Conservation (phyloP, 306 rosid genomes). For the Lathyrus sativus region DNA sequence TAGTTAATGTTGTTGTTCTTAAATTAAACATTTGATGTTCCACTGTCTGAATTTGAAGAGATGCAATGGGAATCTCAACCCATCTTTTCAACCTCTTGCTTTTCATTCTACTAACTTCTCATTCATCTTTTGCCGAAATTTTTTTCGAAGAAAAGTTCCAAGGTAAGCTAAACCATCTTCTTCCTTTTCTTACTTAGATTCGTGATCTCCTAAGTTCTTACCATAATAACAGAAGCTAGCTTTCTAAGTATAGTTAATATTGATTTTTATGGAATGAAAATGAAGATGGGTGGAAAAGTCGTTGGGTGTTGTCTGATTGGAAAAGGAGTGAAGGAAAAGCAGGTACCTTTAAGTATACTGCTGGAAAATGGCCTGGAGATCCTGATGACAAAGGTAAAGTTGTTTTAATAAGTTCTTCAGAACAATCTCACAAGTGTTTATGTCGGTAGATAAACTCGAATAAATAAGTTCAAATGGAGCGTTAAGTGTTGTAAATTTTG, state of each 20-base stretch:
- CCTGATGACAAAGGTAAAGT: conserved; percentile 71
- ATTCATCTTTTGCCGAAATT: conserved; percentile 47
- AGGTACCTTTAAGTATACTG: conserved; percentile 70
- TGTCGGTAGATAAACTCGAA: background rate
- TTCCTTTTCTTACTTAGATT: too few species aligned
- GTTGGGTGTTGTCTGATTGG: conserved; percentile 84
- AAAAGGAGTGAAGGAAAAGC: conserved; percentile 85
- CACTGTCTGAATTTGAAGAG: background rate
- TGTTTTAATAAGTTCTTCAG: background rate
- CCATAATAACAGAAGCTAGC: background rate
- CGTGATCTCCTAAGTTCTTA: background rate
- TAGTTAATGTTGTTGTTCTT: background rate
- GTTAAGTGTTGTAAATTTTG: background rate
- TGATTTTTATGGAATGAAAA: background rate
- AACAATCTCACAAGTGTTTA: background rate
- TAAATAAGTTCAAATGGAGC: background rate
- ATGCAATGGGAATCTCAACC: background rate
- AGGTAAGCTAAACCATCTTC: conserved; percentile 40
- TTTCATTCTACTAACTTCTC: conserved; percentile 38
- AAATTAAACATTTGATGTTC: background rate
- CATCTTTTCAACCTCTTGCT: background rate
- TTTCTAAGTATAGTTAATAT: background rate
- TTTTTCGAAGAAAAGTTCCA: conserved; percentile 64
- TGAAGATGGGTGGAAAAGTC: conserved; percentile 76
- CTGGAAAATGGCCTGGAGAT: conserved; percentile 81